phyloP scores from a whole-genome alignment of 2,329 filamentous ascomycete genomes.

The Alternaria alternata region DNA sequence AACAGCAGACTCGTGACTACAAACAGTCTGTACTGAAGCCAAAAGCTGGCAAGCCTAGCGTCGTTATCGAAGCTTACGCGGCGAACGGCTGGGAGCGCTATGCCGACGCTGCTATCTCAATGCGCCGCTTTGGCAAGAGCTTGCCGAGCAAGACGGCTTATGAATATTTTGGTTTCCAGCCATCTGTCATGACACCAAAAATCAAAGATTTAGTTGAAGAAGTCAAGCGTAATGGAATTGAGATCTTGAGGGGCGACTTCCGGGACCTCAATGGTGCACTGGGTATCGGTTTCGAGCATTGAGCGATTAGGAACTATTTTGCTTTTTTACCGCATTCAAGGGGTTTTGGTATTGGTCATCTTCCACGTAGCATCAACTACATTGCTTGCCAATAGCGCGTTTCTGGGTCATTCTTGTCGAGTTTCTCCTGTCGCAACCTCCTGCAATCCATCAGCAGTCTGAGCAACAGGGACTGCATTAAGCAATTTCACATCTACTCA shows the following conservation, averaged over 20 bases:
- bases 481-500: not conserved
- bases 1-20: conserved; percentile 57
- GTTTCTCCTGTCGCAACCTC: not conserved
- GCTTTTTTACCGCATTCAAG: not conserved
- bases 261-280: conserved; percentile 20
- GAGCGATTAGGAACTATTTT: not conserved
- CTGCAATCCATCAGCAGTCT: not conserved
- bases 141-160: conserved; percentile 64
- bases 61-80: conserved; percentile 68
- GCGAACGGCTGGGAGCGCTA: conserved; percentile 68
- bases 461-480: not conserved
- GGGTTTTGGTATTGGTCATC: not conserved
- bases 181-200: conserved; percentile 53
- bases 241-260: conserved; percentile 16
- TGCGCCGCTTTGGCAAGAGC: conserved; percentile 64
- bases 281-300: conserved; percentile 21
- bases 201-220: conserved; percentile 46
- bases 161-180: conserved; percentile 63
- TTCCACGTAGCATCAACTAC: not conserved
- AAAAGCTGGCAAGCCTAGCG: conserved; percentile 53
- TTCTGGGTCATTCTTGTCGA: not conserved
- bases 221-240: conserved; percentile 45
- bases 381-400: not conserved
- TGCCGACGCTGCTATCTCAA: conserved; percentile 63
- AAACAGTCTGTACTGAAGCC: conserved; percentile 56